Evolutionary conservation across 768 basidiomycete genomes (phyloP).

Genomic region (Mycena maculata): DNA sequence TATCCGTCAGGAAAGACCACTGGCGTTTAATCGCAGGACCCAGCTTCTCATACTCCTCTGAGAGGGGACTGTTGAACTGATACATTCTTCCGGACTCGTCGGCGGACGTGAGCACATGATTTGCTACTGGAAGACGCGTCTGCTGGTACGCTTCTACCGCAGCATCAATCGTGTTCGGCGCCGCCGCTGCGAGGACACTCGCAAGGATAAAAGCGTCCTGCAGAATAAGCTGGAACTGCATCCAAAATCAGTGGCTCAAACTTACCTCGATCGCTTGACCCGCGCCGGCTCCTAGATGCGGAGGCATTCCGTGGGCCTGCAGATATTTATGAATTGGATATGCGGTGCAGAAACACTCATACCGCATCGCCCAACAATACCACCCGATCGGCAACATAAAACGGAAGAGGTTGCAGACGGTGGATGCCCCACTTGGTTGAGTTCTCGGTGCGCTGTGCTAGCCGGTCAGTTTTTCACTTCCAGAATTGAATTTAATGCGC

Average conservation of each 20-base stretch:
- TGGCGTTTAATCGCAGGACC: slow-evolving; percentile 54
- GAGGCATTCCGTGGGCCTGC: slow-evolving; percentile 45
- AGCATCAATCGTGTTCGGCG: slow-evolving; percentile 29
- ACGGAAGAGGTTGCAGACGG: slow-evolving; percentile 48
- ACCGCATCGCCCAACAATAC: slow-evolving; percentile 59
- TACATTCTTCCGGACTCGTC: slow-evolving; percentile 51
- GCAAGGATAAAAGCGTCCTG: slow-evolving; percentile 46
- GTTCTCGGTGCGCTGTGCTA: slow-evolving; percentile 42
- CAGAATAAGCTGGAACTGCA: neutral
- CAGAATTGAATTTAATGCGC: neutral
- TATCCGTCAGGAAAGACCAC: slow-evolving; percentile 56
- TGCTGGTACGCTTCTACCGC: slow-evolving; percentile 48
- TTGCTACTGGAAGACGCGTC: slow-evolving; percentile 50
- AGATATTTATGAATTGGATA: slow-evolving; percentile 34
- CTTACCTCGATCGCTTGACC: slow-evolving; percentile 46
- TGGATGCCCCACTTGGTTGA: slow-evolving; percentile 55
- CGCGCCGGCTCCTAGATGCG: slow-evolving; percentile 44
- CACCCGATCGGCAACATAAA: slow-evolving; percentile 50
- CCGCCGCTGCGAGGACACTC: slow-evolving; percentile 36
- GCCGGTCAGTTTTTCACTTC: neutral
- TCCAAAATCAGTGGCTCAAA: neutral
- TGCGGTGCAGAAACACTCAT: slow-evolving; percentile 35
- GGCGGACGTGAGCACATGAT: slow-evolving; percentile 46
- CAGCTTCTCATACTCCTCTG: slow-evolving; percentile 50
- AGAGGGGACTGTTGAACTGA: slow-evolving; percentile 50